A percentile compares a stretch with the other conserved stretches of the same genome.
These are phyloP conservation scores for Cucurbita ficifolia DNA, from an alignment of 306 rosid species.

Conservation along the genomic window DNA sequence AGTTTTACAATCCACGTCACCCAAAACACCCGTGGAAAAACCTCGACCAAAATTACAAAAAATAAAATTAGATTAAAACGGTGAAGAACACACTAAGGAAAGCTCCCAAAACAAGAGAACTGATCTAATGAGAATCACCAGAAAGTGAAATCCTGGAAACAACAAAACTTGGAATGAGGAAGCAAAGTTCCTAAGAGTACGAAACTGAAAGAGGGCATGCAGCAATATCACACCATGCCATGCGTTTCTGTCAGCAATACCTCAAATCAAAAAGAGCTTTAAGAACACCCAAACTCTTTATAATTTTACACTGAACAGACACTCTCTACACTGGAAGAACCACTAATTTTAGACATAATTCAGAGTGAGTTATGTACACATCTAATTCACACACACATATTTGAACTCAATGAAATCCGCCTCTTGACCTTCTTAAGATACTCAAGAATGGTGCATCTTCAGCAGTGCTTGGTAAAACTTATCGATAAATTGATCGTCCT, in stretches of 20 bases:
- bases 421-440: background rate
- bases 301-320: slow-evolving; percentile 2
- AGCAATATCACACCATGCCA: background rate
- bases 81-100: background rate
- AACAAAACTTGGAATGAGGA: background rate
- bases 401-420: background rate
- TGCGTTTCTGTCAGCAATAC: background rate
- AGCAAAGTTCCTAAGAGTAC: background rate
- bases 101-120: background rate
- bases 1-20: background rate
- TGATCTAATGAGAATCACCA: background rate
- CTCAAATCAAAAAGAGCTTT: background rate
- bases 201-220: background rate
- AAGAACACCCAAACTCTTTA: background rate
- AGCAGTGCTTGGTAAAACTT: slow-evolving; percentile 50
- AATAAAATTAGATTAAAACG: background rate
- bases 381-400: slow-evolving; percentile 1
- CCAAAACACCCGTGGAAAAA: background rate
- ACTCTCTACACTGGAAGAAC: slow-evolving; percentile 1
- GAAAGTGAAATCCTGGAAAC: background rate
- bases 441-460: slow-evolving; percentile 46
- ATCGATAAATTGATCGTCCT: slow-evolving; percentile 87
- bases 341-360: slow-evolving; percentile 4
- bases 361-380: slow-evolving; percentile 5
- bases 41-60: background rate